A percentile compares a stretch with the other conserved stretches of the same genome.
phyloP scores from a whole-genome alignment of 176 grass and related monocot genomes.

The Oryza australiensis region DNA sequence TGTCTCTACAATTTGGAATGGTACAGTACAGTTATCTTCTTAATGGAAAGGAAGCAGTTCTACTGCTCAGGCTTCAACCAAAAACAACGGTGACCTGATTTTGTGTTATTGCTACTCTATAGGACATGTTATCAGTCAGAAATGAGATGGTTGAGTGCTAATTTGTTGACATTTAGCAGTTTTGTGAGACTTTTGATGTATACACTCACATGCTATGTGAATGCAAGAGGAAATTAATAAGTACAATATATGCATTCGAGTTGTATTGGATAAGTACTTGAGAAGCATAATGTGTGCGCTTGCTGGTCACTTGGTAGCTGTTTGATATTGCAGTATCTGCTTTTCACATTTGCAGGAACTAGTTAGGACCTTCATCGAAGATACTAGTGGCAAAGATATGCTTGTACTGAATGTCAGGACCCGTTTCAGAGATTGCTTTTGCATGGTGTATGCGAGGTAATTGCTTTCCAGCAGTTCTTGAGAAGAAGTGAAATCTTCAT shows the following conservation, averaged over 20 bases:
- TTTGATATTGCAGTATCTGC: neutral
- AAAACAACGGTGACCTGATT: neutral
- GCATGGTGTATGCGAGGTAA: constrained; percentile 92
- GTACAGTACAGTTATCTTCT: too few species aligned
- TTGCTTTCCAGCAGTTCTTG: neutral
- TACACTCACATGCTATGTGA: neutral
- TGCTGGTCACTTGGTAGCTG: neutral
- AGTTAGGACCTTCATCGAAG: constrained; percentile 56
- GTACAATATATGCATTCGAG: neutral
- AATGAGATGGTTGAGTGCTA: neutral
- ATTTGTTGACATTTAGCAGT: neutral
- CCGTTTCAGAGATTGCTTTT: constrained; percentile 82
- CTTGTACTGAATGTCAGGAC: constrained; percentile 79
- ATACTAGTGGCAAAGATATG: constrained; percentile 37
- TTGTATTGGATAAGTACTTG: neutral
- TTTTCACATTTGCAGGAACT: constrained; percentile 49
- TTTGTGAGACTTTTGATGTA: neutral
- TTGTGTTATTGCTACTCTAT: neutral
- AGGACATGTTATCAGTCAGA: neutral
- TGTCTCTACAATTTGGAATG: neutral
- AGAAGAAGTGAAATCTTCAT: neutral
- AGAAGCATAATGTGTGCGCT: neutral
- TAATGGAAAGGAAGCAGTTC: neutral
- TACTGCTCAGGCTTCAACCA: neutral
- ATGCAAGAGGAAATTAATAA: neutral